Percentiles rank a stretch among this genome's conserved stretches.
These are phyloP conservation scores for Hippophae tibetana DNA, from an alignment of 306 rosid genomes.

Conservation along the genomic window DNA sequence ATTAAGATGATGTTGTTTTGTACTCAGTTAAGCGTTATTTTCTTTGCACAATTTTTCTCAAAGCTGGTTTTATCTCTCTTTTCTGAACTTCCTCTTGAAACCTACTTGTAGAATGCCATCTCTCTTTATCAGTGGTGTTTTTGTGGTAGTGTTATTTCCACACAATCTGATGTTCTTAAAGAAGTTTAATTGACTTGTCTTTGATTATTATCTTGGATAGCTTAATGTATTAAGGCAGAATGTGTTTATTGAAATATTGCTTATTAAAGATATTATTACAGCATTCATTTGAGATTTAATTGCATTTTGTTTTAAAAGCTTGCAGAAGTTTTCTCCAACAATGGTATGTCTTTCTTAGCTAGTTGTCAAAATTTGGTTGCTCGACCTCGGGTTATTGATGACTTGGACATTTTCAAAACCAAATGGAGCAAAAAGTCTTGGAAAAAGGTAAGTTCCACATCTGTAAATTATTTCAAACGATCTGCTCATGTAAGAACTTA, in stretches of 20 bases:
- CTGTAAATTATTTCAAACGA: background rate
- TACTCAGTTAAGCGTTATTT: too few relatives aligned
- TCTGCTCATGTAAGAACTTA: slow-evolving; percentile 2
- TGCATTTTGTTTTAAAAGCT: slow-evolving; percentile 52
- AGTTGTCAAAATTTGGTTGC: slow-evolving; percentile 86
- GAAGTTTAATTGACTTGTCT: too few relatives aligned
- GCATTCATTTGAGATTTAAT: slow-evolving; percentile 11
- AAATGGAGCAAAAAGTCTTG: slow-evolving; percentile 80
- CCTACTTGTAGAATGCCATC: too few relatives aligned
- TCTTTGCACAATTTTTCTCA: too few relatives aligned
- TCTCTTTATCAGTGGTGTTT: too few relatives aligned
- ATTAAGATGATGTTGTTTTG: too few relatives aligned
- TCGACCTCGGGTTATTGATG: slow-evolving; percentile 97
- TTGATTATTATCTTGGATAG: background rate
- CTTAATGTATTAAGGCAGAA: too few relatives aligned
- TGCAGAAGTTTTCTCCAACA: slow-evolving; percentile 84
- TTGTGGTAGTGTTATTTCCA: too few relatives aligned
- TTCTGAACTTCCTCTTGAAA: too few relatives aligned
- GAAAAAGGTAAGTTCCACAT: slow-evolving; percentile 67
- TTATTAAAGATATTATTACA: background rate
- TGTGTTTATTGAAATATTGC: too few relatives aligned
- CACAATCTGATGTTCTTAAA: too few relatives aligned
- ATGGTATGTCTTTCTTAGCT: slow-evolving; percentile 89
- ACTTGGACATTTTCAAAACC: slow-evolving; percentile 64
- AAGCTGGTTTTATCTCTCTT: background rate